Base-by-base conservation (phyloP, 2,329 filamentous ascomycete species). In the Pseudocercospora ulei region DNA sequence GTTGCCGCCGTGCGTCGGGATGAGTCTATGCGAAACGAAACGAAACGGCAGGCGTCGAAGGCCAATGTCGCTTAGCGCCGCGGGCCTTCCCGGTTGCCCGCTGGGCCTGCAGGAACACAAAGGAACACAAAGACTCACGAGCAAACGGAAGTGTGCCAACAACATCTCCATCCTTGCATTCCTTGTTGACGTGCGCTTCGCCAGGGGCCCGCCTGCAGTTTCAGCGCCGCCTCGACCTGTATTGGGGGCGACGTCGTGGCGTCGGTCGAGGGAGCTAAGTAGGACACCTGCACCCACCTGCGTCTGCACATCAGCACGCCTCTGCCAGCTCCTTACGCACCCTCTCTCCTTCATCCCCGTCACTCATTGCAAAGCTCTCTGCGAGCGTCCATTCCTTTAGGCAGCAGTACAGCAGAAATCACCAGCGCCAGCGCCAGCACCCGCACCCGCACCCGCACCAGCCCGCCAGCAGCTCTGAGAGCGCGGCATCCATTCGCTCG, bases 291-390 rank as follows among this genome's bases (percentile, higher is more conserved):
- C 44, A 43, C n/a, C n/a, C 47, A 43, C 45, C 48, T 34, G 7
- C 42, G 33, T 18, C 35, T 38, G 33, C 20, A 30, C 28, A 35
- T 38, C 22, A 34, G 25, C 42, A 40, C 45, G 46, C 50, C 51
- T 55, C 50, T 54, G 50, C 28, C 47, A 54, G 52, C 49, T 51
- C 45, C 43, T 38, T 43, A 48, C 50, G 46, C 50, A 33, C 43
- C 35, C 44, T 48, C 50, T 47, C 51, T 52, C 51, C 33, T 51
- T 54, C 40, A 39, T 19, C 35, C 26, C 48, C 41, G 40, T 48
- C 49, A 46, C 39, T 48, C 51, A 39, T 49, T 51, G 28, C 39
- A 36, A 35, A 39, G 43, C 46, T 47, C 43, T 3, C 12, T 12
- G 31, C 33, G 46, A 51, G 45, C 46, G 44, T 49, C 44, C 49